A percentile compares a stretch with the other conserved stretches of the same genome.
phyloP scores from a whole-genome alignment of 495 filamentous ascomycete species.

The Penicillium desertorum region DNA sequence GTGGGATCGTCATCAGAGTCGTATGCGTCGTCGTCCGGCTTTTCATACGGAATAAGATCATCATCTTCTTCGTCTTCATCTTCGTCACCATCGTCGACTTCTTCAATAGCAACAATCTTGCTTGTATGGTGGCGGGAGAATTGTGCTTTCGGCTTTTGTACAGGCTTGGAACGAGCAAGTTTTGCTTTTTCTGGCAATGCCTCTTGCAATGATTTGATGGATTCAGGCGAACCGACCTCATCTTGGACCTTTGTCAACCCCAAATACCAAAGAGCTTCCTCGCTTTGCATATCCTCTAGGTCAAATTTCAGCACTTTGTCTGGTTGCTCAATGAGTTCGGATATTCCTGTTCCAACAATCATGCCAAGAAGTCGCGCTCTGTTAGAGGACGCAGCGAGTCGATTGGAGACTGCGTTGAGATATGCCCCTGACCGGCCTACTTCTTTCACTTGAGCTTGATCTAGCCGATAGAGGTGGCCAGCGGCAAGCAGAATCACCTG shows the following conservation, averaged over 20 bases:
- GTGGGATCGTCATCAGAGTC: constrained; percentile 94
- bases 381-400: constrained; percentile 71
- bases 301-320: constrained; percentile 77
- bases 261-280: constrained; percentile 78
- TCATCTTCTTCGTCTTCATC: constrained; percentile 58
- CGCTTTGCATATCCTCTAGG: constrained; percentile 70
- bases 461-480: constrained; percentile 67
- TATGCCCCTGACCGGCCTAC: constrained; percentile 69
- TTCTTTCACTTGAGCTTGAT: constrained; percentile 58
- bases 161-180: constrained; percentile 14
- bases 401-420: constrained; percentile 79
- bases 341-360: constrained; percentile 80
- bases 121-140: constrained; percentile 30
- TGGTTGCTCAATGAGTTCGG: constrained; percentile 72
- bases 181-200: not conserved
- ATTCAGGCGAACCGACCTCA: constrained; percentile 57
- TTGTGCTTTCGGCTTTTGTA: constrained; percentile 17
- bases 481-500: constrained; percentile 77
- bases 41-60: constrained; percentile 77
- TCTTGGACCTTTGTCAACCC: constrained; percentile 63
- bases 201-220: constrained; percentile 35
- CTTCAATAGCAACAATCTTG: constrained; percentile 65
- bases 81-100: constrained; percentile 56
- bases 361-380: constrained; percentile 85
- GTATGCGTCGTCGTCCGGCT: constrained; percentile 88